Evolutionary conservation across 768 basidiomycete genomes (phyloP), one percentile per base, ranked within the genome.

Genomic region (Lactifluus pinguis): DNA sequence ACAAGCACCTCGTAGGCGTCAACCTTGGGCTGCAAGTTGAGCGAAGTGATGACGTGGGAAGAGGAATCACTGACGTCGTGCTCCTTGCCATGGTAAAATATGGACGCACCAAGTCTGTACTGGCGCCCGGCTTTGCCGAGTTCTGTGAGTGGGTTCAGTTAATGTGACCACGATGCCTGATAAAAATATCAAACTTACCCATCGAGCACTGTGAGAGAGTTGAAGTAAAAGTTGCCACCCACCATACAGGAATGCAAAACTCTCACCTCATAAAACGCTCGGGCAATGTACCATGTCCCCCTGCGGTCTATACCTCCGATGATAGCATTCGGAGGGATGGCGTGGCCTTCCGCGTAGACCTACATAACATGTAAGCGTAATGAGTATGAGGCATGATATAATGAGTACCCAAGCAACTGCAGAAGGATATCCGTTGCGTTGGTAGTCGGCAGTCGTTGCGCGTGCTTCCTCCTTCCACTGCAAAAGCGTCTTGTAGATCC

Each of bases 61-160:
- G 19, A 29, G 10, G 49, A 17, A 45, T 11, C 21, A 36, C 68
- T 38, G 63, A 75, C 74, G 2, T 69, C 66, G 57, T 67, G 69
- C 51, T 75, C 74, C 53, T 66, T 74, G 4, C 75, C 75, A 25
- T 70, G 70, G 55, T 64, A 75, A 66, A 19, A 76, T 69, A 3
- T 68, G 30, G 49, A 64, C 0, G 72, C 74, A 19, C 74, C 74
- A 21, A 67, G 3, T 13, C 68, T 68, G 21, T 59, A 42, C 32
- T 75, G 72, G 32, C 65, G 57, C 3, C 70, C 67, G 54, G 73
- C 72, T 63, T 72, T 75, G 6, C 74, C 74, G 15, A 76, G 64
- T 38, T 75, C 75, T 75, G 30, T n/a, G 49, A 41, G 25, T 25
- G 11, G 25, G 45, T 38, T 49, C 19, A 51, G 29, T 21, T 7